Evolutionary conservation across 2,329 filamentous ascomycete genomes (phyloP), one percentile per base, ranked within the genome.

Genomic region (Massarina eburnea): DNA sequence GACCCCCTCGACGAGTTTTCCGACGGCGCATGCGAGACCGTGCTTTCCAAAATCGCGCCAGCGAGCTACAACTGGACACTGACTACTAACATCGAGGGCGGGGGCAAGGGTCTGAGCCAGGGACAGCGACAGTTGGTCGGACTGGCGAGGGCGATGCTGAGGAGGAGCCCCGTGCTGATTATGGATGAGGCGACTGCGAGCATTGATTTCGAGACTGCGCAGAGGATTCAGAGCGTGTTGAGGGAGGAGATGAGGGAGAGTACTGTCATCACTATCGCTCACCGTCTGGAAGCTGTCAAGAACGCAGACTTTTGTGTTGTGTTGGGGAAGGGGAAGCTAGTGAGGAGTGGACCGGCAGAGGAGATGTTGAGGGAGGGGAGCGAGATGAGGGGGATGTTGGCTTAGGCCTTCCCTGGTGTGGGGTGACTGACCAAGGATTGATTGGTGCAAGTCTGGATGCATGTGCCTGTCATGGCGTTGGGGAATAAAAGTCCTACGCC

Each of bases 181-280:
- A 75, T 87, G 59, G 84, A 87, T 56, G 84, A 86, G 57, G 83
- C 83, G 2, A 85, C 83, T 2, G 82, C 83, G 2, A 82, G 78
- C 39, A 83, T 85, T 50, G 83, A 86, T 61, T 74, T 77, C 41
- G 80, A 84, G 51, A 85, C 82, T 1, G 80, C 82, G 14, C 71
- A 72, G 57, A 64, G 76, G 47, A 81, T 83, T 36, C 78, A 82
- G 58, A 68, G 71, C 41, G 72, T 82, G 15, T 59, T 83, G 58
- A 70, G 78, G 37, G 77, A 80, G 54, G 80, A 83, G 64, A 72
- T 83, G 73, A 71, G 65, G 39, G 73, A 75, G 46, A 80, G 78
- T 49, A 86, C 83, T 0, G 82, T 86, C 12, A 77, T 86, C 45
- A 83, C 80, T 1, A 83, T 86, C 66, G 83, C 83, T 17, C 83